A percentile compares a stretch with the other conserved stretches of the same genome.
phyloP scores from a whole-genome alignment of 1,139 yeast genomes.

The Geotrichum fermentans region DNA sequence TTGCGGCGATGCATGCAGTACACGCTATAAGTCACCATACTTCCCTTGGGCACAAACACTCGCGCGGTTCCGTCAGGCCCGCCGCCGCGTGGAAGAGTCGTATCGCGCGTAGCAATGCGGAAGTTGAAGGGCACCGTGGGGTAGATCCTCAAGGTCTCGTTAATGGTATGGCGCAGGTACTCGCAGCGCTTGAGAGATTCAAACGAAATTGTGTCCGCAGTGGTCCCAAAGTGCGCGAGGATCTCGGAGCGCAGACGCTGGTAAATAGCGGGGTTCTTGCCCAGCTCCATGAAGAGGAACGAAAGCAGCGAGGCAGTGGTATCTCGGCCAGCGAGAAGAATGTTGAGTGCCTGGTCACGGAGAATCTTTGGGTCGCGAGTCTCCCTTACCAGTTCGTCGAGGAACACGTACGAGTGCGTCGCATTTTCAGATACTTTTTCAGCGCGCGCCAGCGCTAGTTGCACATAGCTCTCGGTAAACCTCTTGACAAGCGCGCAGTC shows the following conservation, averaged over 20 bases:
- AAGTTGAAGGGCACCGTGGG: slow-evolving; percentile 32
- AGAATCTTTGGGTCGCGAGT: slow-evolving; percentile 46
- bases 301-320: slow-evolving; percentile 51
- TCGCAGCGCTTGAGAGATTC: slow-evolving; percentile 45
- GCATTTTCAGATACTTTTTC: slow-evolving; percentile 3
- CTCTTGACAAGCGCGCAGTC: slow-evolving; percentile 29
- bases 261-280: slow-evolving; percentile 41
- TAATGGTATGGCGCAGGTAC: slow-evolving; percentile 25
- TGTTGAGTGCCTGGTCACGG: slow-evolving; percentile 48
- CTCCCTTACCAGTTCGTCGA: slow-evolving; percentile 47
- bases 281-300: slow-evolving; percentile 44
- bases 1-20: slow-evolving; percentile 45
- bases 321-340: slow-evolving; percentile 51
- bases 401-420: slow-evolving; percentile 40
- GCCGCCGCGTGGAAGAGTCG: slow-evolving; percentile 49
- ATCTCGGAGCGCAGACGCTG: slow-evolving; percentile 41
- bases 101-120: slow-evolving; percentile 32
- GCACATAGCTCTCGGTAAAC: slow-evolving; percentile 37
- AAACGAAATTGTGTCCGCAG: slow-evolving; percentile 33
- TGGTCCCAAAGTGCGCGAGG: slow-evolving; percentile 19
- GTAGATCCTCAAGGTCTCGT: slow-evolving; percentile 30
- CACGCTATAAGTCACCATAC: slow-evolving; percentile 43
- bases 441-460: slow-evolving; percentile 27
- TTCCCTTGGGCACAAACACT: slow-evolving; percentile 46
- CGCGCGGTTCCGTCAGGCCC: slow-evolving; percentile 46